phyloP scores from a whole-genome alignment of 2,329 filamentous ascomycete genomes.

The Monilinia laxa region DNA sequence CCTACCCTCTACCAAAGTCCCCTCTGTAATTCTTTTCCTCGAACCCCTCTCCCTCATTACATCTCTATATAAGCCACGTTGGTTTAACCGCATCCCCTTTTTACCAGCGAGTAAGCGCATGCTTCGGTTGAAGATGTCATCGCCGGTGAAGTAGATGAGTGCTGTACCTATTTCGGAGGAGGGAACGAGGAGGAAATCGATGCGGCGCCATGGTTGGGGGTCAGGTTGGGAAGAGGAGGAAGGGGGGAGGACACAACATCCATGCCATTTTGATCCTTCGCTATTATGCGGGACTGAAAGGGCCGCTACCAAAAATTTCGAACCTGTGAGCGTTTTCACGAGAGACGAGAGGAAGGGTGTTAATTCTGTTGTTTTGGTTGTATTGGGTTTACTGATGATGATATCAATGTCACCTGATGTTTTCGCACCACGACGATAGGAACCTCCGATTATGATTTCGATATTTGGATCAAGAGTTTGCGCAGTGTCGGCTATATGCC shows the following conservation, averaged over 20 bases:
- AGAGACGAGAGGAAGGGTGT: constrained; percentile 62
- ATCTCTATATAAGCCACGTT: constrained; percentile 73
- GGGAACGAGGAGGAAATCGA: constrained; percentile 84
- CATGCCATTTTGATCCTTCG: constrained; percentile 80
- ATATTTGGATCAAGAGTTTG: constrained; percentile 60
- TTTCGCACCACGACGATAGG: constrained; percentile 75
- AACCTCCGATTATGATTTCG: constrained; percentile 75
- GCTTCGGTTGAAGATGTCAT: constrained; percentile 91
- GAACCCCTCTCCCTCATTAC: constrained; percentile 57
- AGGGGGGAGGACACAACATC: constrained; percentile 72
- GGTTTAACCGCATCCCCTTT: constrained; percentile 82
- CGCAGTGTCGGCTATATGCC: constrained; percentile 60
- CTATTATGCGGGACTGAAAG: constrained; percentile 56
- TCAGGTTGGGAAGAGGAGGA: constrained; percentile 36
- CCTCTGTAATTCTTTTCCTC: constrained; percentile 62
- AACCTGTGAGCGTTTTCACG: constrained; percentile 57
- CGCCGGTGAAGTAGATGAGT: constrained; percentile 92
- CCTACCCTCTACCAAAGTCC: constrained; percentile 68
- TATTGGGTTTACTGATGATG: constrained; percentile 70
- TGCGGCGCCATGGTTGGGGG: constrained; percentile 66
- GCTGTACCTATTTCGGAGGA: constrained; percentile 78
- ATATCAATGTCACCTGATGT: constrained; percentile 82
- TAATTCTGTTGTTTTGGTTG: constrained; percentile 55
- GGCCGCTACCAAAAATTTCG: constrained; percentile 66
- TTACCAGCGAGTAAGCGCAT: constrained; percentile 75